phyloP scores from a whole-genome alignment of 441 rosid species.

The Populus hybrid region DNA sequence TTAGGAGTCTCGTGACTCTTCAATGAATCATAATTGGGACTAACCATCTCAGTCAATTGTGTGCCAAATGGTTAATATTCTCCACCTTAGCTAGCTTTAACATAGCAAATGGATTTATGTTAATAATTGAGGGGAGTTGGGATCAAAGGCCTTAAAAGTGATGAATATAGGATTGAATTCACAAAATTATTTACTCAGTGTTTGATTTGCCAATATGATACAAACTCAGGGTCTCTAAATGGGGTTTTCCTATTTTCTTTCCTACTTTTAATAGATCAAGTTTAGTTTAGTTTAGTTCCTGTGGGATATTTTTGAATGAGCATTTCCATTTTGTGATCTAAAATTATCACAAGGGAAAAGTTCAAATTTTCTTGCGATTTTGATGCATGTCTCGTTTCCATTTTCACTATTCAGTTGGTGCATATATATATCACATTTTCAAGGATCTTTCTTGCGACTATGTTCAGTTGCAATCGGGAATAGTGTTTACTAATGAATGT shows the following conservation, averaged over 20 bases:
- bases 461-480: not conserved
- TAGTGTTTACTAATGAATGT: not conserved
- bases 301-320: not conserved
- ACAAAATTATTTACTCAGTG: not conserved
- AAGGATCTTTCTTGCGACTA: not conserved
- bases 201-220: no score
- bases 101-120: not conserved
- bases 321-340: not conserved
- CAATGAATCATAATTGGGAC: not conserved
- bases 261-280: no score
- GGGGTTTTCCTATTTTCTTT: no score
- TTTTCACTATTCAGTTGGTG: not conserved
- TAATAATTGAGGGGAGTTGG: not conserved
- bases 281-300: not conserved
- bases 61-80: not conserved
- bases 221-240: no score
- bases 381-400: not conserved
- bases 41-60: not conserved
- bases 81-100: not conserved
- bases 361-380: not conserved
- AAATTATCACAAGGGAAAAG: not conserved
- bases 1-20: not conserved
- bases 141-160: not conserved
- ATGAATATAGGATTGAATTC: not conserved
- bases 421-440: not conserved